Evolutionary conservation across 306 rosid genomes (phyloP).

Genomic region (Cicer cuneatum): DNA sequence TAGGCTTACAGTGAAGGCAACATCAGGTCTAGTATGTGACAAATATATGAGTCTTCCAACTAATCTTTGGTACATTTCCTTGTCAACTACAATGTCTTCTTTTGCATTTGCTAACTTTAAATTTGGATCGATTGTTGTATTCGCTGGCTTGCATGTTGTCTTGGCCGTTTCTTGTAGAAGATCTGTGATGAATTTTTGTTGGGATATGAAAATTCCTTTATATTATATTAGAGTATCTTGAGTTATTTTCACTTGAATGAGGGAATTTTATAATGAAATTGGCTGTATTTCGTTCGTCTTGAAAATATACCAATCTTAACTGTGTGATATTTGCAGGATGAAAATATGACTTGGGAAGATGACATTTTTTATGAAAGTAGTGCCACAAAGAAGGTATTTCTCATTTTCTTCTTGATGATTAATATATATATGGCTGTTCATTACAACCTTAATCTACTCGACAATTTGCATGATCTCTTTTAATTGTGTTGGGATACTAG

Average conservation of each 20-base stretch:
- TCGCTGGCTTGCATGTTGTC: too few species aligned
- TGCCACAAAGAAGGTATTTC: conserved; percentile 60
- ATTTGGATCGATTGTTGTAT: too few species aligned
- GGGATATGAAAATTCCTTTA: too few species aligned
- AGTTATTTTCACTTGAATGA: neutral
- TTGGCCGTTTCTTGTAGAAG: too few species aligned
- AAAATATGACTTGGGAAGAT: conserved; percentile 77
- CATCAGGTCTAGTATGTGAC: too few species aligned
- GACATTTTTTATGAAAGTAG: conserved; percentile 48
- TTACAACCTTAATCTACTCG: conserved; percentile 6
- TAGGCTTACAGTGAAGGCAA: too few species aligned
- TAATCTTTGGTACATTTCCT: too few species aligned
- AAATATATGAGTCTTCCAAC: too few species aligned
- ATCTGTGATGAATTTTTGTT: too few species aligned
- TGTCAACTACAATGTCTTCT: too few species aligned
- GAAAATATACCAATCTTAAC: conserved; percentile 15
- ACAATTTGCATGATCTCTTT: conserved; percentile 24
- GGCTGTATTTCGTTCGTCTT: neutral
- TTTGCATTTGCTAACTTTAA: too few species aligned
- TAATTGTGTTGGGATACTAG: conserved; percentile 1
- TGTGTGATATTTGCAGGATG: conserved; percentile 61
- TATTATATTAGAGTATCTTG: too few species aligned
- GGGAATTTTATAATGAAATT: conserved; percentile 15
- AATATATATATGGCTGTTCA: conserved; percentile 23
- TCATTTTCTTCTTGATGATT: conserved; percentile 24